These are phyloP conservation scores for Thamnidium elegans DNA, from an alignment of 192 early-diverging fungal species.

Conservation along the genomic window DNA sequence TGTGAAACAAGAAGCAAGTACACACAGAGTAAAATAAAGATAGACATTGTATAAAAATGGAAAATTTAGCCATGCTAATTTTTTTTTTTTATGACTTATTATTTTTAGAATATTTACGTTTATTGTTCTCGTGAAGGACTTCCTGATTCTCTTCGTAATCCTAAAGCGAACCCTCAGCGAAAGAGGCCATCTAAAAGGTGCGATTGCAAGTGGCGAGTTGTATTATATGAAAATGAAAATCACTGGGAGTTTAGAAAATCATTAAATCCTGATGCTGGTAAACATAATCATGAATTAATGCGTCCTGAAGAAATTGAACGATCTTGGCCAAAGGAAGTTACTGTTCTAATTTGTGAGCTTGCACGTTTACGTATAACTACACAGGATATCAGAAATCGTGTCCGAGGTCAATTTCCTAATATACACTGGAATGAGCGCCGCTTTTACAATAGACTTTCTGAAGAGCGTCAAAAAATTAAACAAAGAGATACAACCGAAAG, in stretches of 20 bases:
- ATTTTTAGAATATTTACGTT: slow-evolving; percentile 53
- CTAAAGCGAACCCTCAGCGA: slow-evolving; percentile 45
- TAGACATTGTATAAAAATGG: neutral
- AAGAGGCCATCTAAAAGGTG: slow-evolving; percentile 54
- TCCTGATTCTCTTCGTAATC: slow-evolving; percentile 51
- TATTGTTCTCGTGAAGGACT: slow-evolving; percentile 62
- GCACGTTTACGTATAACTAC: slow-evolving; percentile 47
- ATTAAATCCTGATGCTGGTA: slow-evolving; percentile 48
- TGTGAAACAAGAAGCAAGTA: slow-evolving; percentile 59
- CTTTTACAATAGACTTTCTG: slow-evolving; percentile 57
- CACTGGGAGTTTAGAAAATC: slow-evolving; percentile 57
- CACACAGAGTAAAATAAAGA: slow-evolving; percentile 47
- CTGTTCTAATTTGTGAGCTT: slow-evolving; percentile 45
- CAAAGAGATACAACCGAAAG: slow-evolving; percentile 43
- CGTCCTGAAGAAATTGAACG: slow-evolving; percentile 50
- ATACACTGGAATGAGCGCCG: slow-evolving; percentile 55
- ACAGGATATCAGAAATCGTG: slow-evolving; percentile 33
- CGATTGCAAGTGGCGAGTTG: slow-evolving; percentile 59
- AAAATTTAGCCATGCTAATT: neutral
- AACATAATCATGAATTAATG: slow-evolving; percentile 54
- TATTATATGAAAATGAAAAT: slow-evolving; percentile 49
- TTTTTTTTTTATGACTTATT: no score
- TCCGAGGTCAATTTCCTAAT: slow-evolving; percentile 46
- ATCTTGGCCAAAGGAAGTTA: slow-evolving; percentile 49
- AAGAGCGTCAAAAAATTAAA: slow-evolving; percentile 53